A percentile compares a stretch with the other conserved stretches of the same genome.
Conservation (phyloP, 257 asterid species). For the Mitragyna speciosa region DNA sequence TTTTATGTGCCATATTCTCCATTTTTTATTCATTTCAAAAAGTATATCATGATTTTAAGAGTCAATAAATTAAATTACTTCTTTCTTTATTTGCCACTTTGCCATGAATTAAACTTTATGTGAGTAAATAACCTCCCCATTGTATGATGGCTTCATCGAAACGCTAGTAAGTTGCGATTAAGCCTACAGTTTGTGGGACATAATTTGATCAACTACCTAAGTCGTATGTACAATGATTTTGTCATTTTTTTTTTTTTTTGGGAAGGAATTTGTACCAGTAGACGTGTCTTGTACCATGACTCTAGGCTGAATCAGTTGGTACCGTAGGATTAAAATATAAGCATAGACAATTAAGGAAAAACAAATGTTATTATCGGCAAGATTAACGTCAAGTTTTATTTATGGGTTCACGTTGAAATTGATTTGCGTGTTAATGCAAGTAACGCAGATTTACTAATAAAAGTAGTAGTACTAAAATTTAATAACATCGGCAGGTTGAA, state of each 20-base stretch:
- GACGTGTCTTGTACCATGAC: neutral
- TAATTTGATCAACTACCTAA: neutral
- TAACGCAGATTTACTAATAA: constrained; percentile 3
- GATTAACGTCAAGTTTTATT: constrained; percentile 29
- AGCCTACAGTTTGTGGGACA: neutral
- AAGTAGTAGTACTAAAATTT: neutral
- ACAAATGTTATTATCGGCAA: constrained; percentile 15
- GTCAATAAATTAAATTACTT: too few species aligned
- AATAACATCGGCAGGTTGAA: constrained; percentile 56
- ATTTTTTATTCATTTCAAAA: too few species aligned
- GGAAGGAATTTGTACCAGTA: neutral
- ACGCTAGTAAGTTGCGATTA: neutral
- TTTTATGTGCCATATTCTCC: too few species aligned
- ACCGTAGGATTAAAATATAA: constrained; percentile 1
- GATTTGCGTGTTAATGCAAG: constrained; percentile 31
- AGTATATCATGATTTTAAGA: too few species aligned
- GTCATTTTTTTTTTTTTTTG: neutral
- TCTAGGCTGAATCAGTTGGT: neutral
- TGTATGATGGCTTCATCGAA: neutral
- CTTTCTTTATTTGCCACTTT: neutral
- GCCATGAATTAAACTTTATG: neutral
- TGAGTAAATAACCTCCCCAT: neutral
- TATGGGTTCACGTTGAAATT: constrained; percentile 22
- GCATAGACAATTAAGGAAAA: constrained; percentile 10
- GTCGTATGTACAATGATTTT: neutral